These are phyloP conservation scores for Starmerella roubikii DNA, from an alignment of 805 yeast genomes.

Conservation along the genomic window DNA sequence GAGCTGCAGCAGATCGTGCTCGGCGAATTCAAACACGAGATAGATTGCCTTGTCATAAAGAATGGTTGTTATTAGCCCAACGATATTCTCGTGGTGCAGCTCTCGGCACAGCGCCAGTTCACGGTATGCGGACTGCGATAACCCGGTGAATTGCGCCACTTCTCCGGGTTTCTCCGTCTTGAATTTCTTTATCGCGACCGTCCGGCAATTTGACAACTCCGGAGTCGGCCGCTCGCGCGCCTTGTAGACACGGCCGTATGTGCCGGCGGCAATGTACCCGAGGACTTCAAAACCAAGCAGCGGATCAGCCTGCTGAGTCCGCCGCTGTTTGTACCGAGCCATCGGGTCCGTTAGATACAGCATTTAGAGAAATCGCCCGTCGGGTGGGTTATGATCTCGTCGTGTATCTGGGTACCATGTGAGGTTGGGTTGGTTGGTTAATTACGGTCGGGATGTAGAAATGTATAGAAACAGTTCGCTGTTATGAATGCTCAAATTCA, in stretches of 20 bases:
- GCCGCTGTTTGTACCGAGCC: constrained; percentile 43
- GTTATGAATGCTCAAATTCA: no score
- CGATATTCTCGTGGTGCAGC: constrained; percentile 63
- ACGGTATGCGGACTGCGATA: constrained; percentile 88
- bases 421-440: no score
- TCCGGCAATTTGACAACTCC: no score
- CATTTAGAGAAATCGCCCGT: no score
- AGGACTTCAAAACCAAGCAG: constrained; percentile 73
- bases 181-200: constrained; percentile 78
- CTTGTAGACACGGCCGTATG: constrained; percentile 90
- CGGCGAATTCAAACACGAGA: constrained; percentile 93
- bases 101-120: constrained; percentile 95
- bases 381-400: no score
- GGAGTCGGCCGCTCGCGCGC: constrained; percentile 33
- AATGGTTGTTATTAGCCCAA: constrained; percentile 66
- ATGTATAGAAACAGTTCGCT: no score
- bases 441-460: no score
- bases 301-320: constrained; percentile 54
- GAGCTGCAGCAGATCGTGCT: constrained; percentile 85
- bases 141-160: constrained; percentile 67
- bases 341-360: constrained; percentile 24
- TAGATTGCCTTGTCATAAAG: constrained; percentile 80
- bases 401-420: no score
- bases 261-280: constrained; percentile 97
- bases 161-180: constrained; percentile 90